phyloP scores from a whole-genome alignment of 2,329 filamentous ascomycete genomes.

The Cladosporium sp. region DNA sequence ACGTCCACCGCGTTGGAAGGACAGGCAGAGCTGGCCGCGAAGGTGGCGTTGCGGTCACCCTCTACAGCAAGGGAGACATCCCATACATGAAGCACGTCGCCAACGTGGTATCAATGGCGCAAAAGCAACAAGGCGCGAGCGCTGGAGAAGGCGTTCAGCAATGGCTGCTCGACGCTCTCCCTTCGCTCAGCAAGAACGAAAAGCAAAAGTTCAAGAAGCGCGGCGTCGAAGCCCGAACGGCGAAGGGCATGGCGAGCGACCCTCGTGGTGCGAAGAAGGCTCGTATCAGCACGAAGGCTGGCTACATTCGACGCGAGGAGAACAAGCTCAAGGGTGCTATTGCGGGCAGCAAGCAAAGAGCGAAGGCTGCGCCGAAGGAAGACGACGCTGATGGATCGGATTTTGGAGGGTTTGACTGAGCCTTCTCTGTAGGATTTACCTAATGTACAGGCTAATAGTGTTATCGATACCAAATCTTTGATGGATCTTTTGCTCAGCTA shows the following conservation, averaged over 20 bases:
- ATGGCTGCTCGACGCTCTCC: slow-evolving; percentile 86
- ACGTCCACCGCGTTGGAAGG: slow-evolving; percentile 89
- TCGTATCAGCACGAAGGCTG: slow-evolving; percentile 79
- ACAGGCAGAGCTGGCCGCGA: slow-evolving; percentile 84
- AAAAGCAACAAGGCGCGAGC: slow-evolving; percentile 55
- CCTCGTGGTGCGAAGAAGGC: slow-evolving; percentile 46
- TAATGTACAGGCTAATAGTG: no score
- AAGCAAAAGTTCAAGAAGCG: slow-evolving; percentile 76
- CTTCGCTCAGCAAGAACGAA: slow-evolving; percentile 76
- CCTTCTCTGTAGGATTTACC: no score
- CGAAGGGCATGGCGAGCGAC: slow-evolving; percentile 35
- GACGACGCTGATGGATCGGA: slow-evolving; percentile 33
- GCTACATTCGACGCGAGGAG: slow-evolving; percentile 66
- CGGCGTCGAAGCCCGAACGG: slow-evolving; percentile 69
- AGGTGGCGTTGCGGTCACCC: slow-evolving; percentile 85
- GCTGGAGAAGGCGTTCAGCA: slow-evolving; percentile 60
- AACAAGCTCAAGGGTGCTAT: slow-evolving; percentile 53
- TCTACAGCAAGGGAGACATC: slow-evolving; percentile 94
- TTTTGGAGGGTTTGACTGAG: slow-evolving; percentile 41
- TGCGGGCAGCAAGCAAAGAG: slow-evolving; percentile 33
- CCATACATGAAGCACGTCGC: slow-evolving; percentile 86
- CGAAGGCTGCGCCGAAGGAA: slow-evolving; percentile 19
- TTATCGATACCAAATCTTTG: no score
- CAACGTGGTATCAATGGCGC: slow-evolving; percentile 82
- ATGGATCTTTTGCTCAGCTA: no score